phyloP scores from a whole-genome alignment of 345 rosid genomes.

The Arabis hirsuta region DNA sequence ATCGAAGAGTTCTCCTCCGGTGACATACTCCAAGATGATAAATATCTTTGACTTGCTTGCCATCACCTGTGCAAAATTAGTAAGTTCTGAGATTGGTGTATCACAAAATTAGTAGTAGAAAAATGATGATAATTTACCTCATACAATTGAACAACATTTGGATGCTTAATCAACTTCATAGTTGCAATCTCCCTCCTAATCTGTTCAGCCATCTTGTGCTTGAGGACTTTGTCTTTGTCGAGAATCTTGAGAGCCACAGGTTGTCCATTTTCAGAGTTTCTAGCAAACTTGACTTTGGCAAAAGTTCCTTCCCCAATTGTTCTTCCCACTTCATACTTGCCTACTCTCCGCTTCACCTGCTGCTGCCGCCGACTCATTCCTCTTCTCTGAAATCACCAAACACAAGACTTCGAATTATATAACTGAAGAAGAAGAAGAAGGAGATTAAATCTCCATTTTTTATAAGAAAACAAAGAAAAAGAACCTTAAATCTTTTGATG shows the following conservation, averaged over 20 bases:
- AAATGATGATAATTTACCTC: slow-evolving; percentile 54
- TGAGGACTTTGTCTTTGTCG: slow-evolving; percentile 94
- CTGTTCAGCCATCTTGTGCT: slow-evolving; percentile 99
- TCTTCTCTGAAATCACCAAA: no score
- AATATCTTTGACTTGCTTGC: slow-evolving; percentile 78
- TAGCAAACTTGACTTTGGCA: slow-evolving; percentile 96
- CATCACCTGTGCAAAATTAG: slow-evolving; percentile 54
- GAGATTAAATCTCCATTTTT: background rate
- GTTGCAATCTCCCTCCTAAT: slow-evolving; percentile 89
- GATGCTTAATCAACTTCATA: slow-evolving; percentile 95
- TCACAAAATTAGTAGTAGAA: no score
- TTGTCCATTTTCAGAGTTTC: slow-evolving; percentile 82
- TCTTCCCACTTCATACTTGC: slow-evolving; percentile 93
- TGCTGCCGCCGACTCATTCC: slow-evolving; percentile 40
- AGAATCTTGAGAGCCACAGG: slow-evolving; percentile 94
- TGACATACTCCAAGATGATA: slow-evolving; percentile 69
- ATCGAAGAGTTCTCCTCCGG: slow-evolving; percentile 86
- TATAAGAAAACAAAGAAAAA: slow-evolving; percentile 5
- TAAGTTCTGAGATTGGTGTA: no score
- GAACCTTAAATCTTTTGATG: slow-evolving; percentile 24
- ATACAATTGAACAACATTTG: slow-evolving; percentile 77
- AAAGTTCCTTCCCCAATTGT: slow-evolving; percentile 98
- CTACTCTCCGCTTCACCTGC: slow-evolving; percentile 77
- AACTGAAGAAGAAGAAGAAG: no score
- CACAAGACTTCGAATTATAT: no score